Conservation (phyloP, 805 yeast species). For the Saturnispora zaruensis region DNA sequence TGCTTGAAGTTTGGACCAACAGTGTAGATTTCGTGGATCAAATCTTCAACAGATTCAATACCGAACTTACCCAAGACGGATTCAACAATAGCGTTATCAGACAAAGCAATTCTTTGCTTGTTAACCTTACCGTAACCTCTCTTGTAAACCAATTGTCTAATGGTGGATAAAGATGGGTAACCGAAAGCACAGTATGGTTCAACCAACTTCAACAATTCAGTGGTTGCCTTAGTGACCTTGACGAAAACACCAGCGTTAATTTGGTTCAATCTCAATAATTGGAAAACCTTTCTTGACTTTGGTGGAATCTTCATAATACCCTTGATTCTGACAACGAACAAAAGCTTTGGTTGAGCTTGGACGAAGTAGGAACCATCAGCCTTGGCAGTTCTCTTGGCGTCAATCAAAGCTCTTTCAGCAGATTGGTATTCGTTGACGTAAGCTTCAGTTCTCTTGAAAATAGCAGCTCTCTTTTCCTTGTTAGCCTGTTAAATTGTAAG, state of each 20-base stretch:
- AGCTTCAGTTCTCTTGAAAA: conserved; percentile 89
- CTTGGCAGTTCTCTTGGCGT: conserved; percentile 89
- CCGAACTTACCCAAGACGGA: conserved; percentile 86
- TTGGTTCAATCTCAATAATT: conserved; percentile 86
- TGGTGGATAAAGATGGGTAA: conserved; percentile 89
- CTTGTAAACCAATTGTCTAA: conserved; percentile 91
- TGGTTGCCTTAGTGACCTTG: conserved; percentile 91
- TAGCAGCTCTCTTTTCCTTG: conserved; percentile 39
- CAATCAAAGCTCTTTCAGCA: conserved; percentile 80
- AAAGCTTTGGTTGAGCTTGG: conserved; percentile 90
- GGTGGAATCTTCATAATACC: conserved; percentile 99
- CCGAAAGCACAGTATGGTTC: conserved; percentile 97
- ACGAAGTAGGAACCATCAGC: conserved; percentile 91
- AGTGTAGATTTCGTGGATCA: conserved; percentile 91
- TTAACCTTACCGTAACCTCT: conserved; percentile 96
- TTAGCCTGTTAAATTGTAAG: conserved; percentile 27
- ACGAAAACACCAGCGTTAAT: conserved; percentile 93
- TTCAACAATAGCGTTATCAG: conserved; percentile 85
- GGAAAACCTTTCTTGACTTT: conserved; percentile 98
- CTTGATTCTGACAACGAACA: conserved; percentile 96
- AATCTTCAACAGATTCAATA: conserved; percentile 83
- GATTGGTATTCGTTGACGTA: conserved; percentile 91
- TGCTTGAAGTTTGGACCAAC: conserved; percentile 99
- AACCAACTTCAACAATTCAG: conserved; percentile 85
- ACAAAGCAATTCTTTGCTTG: conserved; percentile 88